A percentile compares a stretch with the other conserved stretches of the same genome.
These are phyloP conservation scores for Skeletonema potamos DNA, from an alignment of 108 stramenopile species.

Conservation along the genomic window DNA sequence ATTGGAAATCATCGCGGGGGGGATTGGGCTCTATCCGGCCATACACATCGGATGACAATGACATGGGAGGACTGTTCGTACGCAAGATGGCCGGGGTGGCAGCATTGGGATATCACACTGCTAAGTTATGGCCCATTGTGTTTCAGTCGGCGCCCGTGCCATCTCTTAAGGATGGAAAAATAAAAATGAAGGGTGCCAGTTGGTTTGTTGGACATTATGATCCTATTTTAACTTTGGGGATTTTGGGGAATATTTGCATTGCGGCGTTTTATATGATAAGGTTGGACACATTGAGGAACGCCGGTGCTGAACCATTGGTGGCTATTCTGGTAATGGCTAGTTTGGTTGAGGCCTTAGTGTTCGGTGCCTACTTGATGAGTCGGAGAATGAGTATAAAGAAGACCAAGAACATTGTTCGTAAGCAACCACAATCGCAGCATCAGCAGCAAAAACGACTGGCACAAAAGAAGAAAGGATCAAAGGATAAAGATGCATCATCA, in stretches of 20 bases:
- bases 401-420: neutral
- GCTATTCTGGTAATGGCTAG: slow-evolving; percentile 50
- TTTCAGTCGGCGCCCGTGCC: slow-evolving; percentile 52
- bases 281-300: slow-evolving; percentile 56
- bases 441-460: neutral
- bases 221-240: slow-evolving; percentile 54
- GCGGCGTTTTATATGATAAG: slow-evolving; percentile 55
- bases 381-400: slow-evolving; percentile 20
- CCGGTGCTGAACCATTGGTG: slow-evolving; percentile 59
- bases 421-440: neutral
- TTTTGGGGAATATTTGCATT: slow-evolving; percentile 62
- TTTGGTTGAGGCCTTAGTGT: slow-evolving; percentile 64
- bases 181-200: slow-evolving; percentile 49
- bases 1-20: slow-evolving; percentile 84
- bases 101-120: slow-evolving; percentile 64
- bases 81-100: slow-evolving; percentile 84
- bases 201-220: slow-evolving; percentile 79
- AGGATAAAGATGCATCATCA: neutral
- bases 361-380: slow-evolving; percentile 48
- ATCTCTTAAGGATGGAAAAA: neutral
- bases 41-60: slow-evolving; percentile 82
- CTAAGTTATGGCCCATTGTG: slow-evolving; percentile 75
- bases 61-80: slow-evolving; percentile 88
- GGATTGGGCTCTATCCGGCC: slow-evolving; percentile 73
- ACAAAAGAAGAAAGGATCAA: neutral